Percentiles rank a stretch among this genome's conserved stretches.
Evolutionary conservation across 441 rosid genomes (phyloP).

Genomic region (Omphalea diandra): DNA sequence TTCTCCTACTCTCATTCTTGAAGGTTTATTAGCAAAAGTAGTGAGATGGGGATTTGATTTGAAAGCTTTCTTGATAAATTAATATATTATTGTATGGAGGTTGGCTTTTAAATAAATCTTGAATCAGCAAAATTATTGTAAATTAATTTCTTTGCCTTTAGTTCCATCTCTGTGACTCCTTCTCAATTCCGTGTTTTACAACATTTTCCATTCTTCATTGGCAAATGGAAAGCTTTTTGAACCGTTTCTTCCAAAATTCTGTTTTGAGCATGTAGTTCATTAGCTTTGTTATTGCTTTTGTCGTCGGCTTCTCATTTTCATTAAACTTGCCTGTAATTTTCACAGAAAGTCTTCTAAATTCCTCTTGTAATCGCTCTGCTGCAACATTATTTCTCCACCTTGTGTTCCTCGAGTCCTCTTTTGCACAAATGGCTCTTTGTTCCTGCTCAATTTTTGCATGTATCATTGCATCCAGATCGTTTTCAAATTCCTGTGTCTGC

Average conservation of each 20-base stretch:
- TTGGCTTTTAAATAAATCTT: too few species aligned
- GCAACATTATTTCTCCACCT: slow-evolving; percentile 65
- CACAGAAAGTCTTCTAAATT: slow-evolving; percentile 62
- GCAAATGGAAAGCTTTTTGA: slow-evolving; percentile 46
- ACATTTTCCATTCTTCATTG: too few species aligned
- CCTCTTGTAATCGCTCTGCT: slow-evolving; percentile 74
- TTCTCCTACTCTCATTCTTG: too few species aligned
- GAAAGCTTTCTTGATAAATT: too few species aligned
- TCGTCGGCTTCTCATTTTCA: slow-evolving; percentile 65
- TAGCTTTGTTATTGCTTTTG: slow-evolving; percentile 53
- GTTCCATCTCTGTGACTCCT: too few species aligned
- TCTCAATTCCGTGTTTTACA: too few species aligned
- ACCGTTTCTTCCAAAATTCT: slow-evolving; percentile 52
- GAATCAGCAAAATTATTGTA: too few species aligned
- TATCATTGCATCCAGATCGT: slow-evolving; percentile 53
- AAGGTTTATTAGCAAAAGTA: too few species aligned
- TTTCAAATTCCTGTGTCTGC: slow-evolving; percentile 55
- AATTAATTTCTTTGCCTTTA: too few species aligned
- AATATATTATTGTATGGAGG: too few species aligned
- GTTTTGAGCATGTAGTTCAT: slow-evolving; percentile 55
- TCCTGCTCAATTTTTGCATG: slow-evolving; percentile 74
- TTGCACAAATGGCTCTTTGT: slow-evolving; percentile 75
- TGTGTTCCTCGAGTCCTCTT: slow-evolving; percentile 65
- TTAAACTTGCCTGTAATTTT: slow-evolving; percentile 69
- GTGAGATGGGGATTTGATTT: too few species aligned